phyloP scores from a whole-genome alignment of 805 yeast genomes.

The Candida easanensis region DNA sequence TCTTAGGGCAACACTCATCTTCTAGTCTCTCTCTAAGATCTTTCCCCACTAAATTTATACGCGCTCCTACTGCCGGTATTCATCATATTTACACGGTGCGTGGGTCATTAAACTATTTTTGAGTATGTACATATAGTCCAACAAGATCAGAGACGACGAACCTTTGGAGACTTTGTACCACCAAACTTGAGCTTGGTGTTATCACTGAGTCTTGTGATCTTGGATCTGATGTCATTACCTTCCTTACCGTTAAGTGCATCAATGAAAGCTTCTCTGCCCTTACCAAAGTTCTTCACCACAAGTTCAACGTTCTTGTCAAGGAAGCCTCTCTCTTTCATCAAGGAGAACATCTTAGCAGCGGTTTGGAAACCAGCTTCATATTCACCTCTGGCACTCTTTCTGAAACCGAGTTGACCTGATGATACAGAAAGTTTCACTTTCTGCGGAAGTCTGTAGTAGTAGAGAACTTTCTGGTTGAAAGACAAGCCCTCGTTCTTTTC shows the following conservation, averaged over 20 bases:
- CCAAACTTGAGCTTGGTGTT: conserved; percentile 85
- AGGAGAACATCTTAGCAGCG: conserved; percentile 65
- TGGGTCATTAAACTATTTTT: conserved; percentile 10
- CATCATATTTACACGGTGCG: conserved; percentile 8
- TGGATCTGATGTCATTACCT: conserved; percentile 66
- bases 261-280: conserved; percentile 83
- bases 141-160: conserved; percentile 58
- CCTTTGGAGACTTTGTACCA: conserved; percentile 83
- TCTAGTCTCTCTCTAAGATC: background rate
- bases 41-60: background rate
- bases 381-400: conserved; percentile 86
- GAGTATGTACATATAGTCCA: conserved; percentile 7
- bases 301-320: conserved; percentile 68
- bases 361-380: conserved; percentile 93
- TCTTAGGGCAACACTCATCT: conserved; percentile 4
- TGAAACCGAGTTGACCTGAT: conserved; percentile 86
- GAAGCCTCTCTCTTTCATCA: conserved; percentile 60
- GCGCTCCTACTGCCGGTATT: background rate
- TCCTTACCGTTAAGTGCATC: conserved; percentile 87
- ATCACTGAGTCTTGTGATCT: conserved; percentile 71
- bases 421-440: conserved; percentile 64
- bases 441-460: conserved; percentile 78
- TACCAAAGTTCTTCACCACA: conserved; percentile 78
- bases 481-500: conserved; percentile 52
- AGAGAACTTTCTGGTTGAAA: conserved; percentile 69